Conservation (phyloP, 257 asterid genomes). For the Petunia secreta region DNA sequence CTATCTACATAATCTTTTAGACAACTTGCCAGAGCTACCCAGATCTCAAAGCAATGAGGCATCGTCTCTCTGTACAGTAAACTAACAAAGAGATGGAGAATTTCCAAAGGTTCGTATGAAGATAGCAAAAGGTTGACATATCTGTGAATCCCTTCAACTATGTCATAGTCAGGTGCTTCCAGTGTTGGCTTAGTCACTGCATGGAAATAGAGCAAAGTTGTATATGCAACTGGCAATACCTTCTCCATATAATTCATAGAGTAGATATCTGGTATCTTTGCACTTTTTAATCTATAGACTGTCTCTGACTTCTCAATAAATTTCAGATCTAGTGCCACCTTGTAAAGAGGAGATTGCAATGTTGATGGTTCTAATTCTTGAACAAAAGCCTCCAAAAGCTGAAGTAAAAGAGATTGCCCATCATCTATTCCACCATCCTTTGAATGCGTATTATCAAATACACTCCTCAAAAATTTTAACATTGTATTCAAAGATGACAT, state of each 20-base stretch:
- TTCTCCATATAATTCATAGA: constrained; percentile 43
- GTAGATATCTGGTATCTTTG: constrained; percentile 36
- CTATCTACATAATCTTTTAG: constrained; percentile 49
- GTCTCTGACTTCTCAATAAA: constrained; percentile 39
- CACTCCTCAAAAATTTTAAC: constrained; percentile 51
- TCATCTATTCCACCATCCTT: constrained; percentile 36
- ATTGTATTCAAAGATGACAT: constrained; percentile 58
- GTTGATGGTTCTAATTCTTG: constrained; percentile 63
- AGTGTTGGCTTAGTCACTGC: constrained; percentile 44
- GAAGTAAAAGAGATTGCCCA: constrained; percentile 44
- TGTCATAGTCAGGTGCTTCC: constrained; percentile 42
- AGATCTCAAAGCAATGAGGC: constrained; percentile 45
- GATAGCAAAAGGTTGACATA: constrained; percentile 50
- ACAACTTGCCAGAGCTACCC: constrained; percentile 59
- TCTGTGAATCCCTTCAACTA: constrained; percentile 43
- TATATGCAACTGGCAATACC: constrained; percentile 59
- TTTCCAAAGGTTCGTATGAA: constrained; percentile 52
- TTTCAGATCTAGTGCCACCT: constrained; percentile 48
- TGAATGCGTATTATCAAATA: constrained; percentile 42
- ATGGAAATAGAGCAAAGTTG: constrained; percentile 53
- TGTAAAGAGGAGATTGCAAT: constrained; percentile 73
- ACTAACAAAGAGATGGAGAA: constrained; percentile 50
- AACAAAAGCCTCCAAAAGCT: constrained; percentile 54
- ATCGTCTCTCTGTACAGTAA: constrained; percentile 45
- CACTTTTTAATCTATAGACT: constrained; percentile 39